phyloP scores from a whole-genome alignment of 768 basidiomycete species.

The Podaxis mareebaensis region DNA sequence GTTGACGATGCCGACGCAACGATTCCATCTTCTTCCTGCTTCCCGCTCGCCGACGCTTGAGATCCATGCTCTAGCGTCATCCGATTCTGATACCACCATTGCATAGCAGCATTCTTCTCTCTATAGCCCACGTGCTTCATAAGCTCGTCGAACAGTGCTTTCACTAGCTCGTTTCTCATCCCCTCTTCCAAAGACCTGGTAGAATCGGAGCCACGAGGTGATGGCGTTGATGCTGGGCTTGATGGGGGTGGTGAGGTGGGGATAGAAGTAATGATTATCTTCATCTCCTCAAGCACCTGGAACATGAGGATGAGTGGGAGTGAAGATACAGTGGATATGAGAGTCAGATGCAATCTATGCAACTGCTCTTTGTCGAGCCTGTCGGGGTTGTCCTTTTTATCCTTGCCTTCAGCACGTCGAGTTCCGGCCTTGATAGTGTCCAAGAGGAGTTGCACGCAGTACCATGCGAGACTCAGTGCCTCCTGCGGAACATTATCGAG shows the following conservation, averaged over 20 bases:
- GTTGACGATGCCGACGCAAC: not conserved
- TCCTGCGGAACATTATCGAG: slow-evolving; percentile 24
- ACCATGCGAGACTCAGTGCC: slow-evolving; percentile 58
- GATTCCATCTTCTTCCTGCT: too few relatives aligned
- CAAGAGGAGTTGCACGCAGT: slow-evolving; percentile 62
- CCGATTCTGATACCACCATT: slow-evolving; percentile 70
- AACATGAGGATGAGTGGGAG: slow-evolving; percentile 60
- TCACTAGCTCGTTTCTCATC: slow-evolving; percentile 46
- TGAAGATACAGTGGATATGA: slow-evolving; percentile 66
- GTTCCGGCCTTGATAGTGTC: slow-evolving; percentile 39
- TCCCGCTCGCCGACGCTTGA: not conserved
- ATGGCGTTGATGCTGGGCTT: slow-evolving; percentile 15
- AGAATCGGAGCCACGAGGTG: not conserved
- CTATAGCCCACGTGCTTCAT: slow-evolving; percentile 63
- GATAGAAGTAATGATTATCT: slow-evolving; percentile 30
- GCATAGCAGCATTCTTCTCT: slow-evolving; percentile 66
- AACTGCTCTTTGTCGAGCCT: slow-evolving; percentile 28
- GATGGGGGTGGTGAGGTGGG: slow-evolving; percentile 23
- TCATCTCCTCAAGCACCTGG: slow-evolving; percentile 52
- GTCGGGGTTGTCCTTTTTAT: slow-evolving; percentile 2
- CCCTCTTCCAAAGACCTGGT: slow-evolving; percentile 15
- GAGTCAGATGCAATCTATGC: slow-evolving; percentile 62
- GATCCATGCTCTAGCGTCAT: slow-evolving; percentile 8
- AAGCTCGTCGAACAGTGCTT: slow-evolving; percentile 64
- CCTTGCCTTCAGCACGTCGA: not conserved